Base-by-base conservation (phyloP, 768 basidiomycete species). In the Clitopilus hobsonii region DNA sequence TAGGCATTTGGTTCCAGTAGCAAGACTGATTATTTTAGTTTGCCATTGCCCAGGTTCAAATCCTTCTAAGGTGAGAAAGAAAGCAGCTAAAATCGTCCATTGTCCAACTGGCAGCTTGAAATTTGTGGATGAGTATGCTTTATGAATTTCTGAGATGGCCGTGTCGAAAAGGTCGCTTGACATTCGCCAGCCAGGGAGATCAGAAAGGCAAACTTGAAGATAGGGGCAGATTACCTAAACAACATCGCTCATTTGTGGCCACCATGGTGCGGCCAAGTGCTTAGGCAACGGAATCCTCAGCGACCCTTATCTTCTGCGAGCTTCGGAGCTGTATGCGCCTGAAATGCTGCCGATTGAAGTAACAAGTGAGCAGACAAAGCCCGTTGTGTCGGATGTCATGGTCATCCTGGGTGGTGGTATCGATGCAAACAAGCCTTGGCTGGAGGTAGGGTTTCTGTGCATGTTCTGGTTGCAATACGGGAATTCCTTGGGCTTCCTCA, bases 1-100 rank as follows among this genome's bases (percentile, higher is more conserved):
- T 0, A 94, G 78, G 61, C 90, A 93, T 72, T 96, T 96, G 2
- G 89, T 88, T 10, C 95, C 94, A 6, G 92, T 90, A 0, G 80
- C 86, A 3, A 94, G 62, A 27, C 88, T 86, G 38, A 94, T 81
- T 55, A 86, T 69, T 61, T 88, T 84, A 38, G 66, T 54, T 8
- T 59, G 55, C 22, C 18, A 18, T 8, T 45, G 41, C 41, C n/a
- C 5, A n/a, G 56, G 56, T 2, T 65, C n/a, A n/a, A n/a, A n/a
- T n/a, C n/a, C 58, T 13, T 55, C 45, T 18, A 32, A 30, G 6
- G 67, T 63, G 28, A 77, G 69, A 41, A 69, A 75, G 55, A 92
- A 77, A 2, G 81, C 77, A 4, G 90, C 85, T 0, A 87, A 67
- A 52, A 91, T 69, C 22, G 87, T 89, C 69, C 78, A 88, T 57